A percentile compares a stretch with the other conserved stretches of the same genome.
Conservation (phyloP, 768 basidiomycete species). For the Leccinellum albellum region DNA sequence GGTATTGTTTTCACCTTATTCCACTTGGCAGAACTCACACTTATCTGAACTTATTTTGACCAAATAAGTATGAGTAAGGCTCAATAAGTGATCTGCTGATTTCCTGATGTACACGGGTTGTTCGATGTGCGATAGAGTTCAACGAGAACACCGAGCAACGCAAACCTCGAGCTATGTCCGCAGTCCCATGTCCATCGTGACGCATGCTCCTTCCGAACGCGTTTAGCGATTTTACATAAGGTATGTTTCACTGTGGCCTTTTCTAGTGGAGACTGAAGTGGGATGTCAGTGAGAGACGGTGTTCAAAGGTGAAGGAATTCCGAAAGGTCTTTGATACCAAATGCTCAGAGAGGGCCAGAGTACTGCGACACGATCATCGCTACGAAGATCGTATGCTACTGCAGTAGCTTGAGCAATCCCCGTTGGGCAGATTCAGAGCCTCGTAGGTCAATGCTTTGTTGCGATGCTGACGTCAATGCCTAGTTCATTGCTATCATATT, state of each 20-base stretch:
- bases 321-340: constrained; percentile 31
- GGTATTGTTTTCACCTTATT: background rate
- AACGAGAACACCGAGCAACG: constrained; percentile 30
- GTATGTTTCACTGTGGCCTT: background rate
- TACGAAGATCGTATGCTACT: constrained; percentile 30
- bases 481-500: background rate
- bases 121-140: constrained; percentile 27
- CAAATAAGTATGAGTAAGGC: background rate
- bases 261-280: background rate
- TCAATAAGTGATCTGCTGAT: background rate
- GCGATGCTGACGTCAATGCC: background rate
- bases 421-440: constrained; percentile 32
- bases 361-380: constrained; percentile 26
- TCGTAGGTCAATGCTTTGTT: constrained; percentile 7
- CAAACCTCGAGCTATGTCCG: constrained; percentile 24
- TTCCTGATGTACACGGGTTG: no score
- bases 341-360: constrained; percentile 21
- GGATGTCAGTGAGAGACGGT: constrained; percentile 17
- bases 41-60: background rate
- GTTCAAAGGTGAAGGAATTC: constrained; percentile 30
- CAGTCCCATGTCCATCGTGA: constrained; percentile 30
- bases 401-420: constrained; percentile 21
- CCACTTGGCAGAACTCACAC: background rate
- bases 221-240: constrained; percentile 30
- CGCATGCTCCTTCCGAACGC: constrained; percentile 31